These are phyloP conservation scores for Elsinoe batatas DNA, from an alignment of 2,329 filamentous ascomycete genomes.

Conservation along the genomic window DNA sequence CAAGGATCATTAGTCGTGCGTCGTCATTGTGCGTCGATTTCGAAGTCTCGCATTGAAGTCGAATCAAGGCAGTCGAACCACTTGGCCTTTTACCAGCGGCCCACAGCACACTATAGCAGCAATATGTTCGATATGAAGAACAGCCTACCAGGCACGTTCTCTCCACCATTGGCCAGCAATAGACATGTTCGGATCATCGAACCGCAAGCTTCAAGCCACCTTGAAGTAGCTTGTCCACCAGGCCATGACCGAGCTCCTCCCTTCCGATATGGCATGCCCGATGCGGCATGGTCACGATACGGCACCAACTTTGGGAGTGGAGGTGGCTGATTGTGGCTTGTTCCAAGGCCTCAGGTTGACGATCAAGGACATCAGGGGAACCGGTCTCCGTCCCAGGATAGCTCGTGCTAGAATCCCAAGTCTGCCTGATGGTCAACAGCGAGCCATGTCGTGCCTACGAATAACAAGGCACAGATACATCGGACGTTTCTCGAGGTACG, in stretches of 20 bases:
- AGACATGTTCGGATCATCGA: constrained; percentile 5
- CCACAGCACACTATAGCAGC: not conserved
- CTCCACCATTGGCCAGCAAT: constrained; percentile 6
- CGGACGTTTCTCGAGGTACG: constrained; percentile 5
- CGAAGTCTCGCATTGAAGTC: not conserved
- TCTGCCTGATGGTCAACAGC: not conserved
- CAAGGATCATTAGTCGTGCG: not conserved
- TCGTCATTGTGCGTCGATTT: not conserved
- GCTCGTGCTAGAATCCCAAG: not conserved
- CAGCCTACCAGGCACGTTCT: constrained; percentile 5
- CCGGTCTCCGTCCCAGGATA: not conserved
- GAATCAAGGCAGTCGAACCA: constrained; percentile 6
- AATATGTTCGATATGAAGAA: not conserved
- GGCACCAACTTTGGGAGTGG: not conserved
- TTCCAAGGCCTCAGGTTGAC: not conserved
- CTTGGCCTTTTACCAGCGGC: not conserved
- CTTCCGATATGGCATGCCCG: not conserved
- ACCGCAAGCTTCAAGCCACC: constrained; percentile 9
- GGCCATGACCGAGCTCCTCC: not conserved
- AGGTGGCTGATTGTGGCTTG: constrained; percentile 8
- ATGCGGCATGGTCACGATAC: constrained; percentile 7
- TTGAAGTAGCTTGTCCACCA: not conserved
- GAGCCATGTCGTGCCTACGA: not conserved
- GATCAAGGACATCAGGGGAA: not conserved
- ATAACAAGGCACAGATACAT: not conserved